Base-by-base conservation (phyloP, 2,329 filamentous ascomycete species). In the Trichoderma polysporum region DNA sequence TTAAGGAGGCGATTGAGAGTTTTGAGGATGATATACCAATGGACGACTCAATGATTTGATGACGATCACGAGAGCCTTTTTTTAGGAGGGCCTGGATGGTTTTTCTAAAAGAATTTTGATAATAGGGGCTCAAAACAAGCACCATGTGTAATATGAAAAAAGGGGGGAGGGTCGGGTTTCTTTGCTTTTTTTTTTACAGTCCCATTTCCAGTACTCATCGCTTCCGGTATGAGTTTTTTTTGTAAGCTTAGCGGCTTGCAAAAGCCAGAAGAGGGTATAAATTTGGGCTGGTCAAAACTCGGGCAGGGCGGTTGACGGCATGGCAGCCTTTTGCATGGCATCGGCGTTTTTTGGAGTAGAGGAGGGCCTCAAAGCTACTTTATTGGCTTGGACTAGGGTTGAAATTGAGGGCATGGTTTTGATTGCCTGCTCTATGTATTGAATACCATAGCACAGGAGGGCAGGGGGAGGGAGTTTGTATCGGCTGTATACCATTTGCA, bases 1-100 rank as follows among this genome's bases (percentile, higher is more conserved):
- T 99, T 79, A 99, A 98, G 80, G 93, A 97, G 77, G 93, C 93
- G 19, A 97, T 99, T 81, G 94, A 98, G 81, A 90, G 90, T 73
- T 86, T 98, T 67, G 93, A 97, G 74, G 90, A 93, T 66, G 90
- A 92, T 68, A 88, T 91, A 67, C 86, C 89, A 66, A 88, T 91
- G 78, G 86, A 89, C 69, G 86, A 89, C 76, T 88, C 85, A 68
- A 87, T 88, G 83, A 86, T 87, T 79, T 80, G 79, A 79, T 86
- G 79, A 85, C 70, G 69, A 71, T 67, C 74, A 77, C 68, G 72
- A 73, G 68, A 71, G 72, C 68, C 31, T 45, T 47, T 29, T 17
- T 47, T 29, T 19, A 66, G 31, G 59, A 35, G 27, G 29, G 49
- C 29, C 60, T 56, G 67, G 59, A 52, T 56, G 45, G 60, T 47